Base-by-base conservation (phyloP, 768 basidiomycete species). In the Mycena capillaripes region DNA sequence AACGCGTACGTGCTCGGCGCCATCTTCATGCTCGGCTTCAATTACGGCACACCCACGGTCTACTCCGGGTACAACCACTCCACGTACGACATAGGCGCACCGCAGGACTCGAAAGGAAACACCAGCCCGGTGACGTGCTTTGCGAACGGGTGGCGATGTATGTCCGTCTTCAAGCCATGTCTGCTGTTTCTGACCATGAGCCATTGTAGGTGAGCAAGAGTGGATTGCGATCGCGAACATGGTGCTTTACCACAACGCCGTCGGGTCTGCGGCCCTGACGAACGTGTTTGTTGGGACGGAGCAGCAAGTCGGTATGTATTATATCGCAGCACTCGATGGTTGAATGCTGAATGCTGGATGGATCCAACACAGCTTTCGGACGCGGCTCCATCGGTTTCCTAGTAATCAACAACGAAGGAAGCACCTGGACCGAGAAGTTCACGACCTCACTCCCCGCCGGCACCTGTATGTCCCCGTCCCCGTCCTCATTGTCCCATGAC, bases 361-460 rank as follows among this genome's bases (percentile, higher is more conserved):
- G 36, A 53, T 56, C 44, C 29, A 40, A 56, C 40, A n/a, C 44
- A 67, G 59, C 52, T 67, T 50, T 74, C 84, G 84, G 84, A 30
- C 75, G 82, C 1, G 73, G 75, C 21, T 85, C 86, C 14, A 86
- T 83, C 59, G 71, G 71, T 44, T 72, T 67, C 71, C 83, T 87
- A 8, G 84, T 82, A 5, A 86, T 87, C 76, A 88, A 87, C 73
- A 86, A 87, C 72, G 78, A 77, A n/a, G 83, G 83, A 61, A 72
- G 66, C 21, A 71, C 70, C 12, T 87, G 87, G 87, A 79, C 72
- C 23, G 60, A 79, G 23, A 85, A 80, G 29, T 86, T 87, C 76
- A 62, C 70, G 8, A 87, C 87, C 34, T 67, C 71, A 29, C 66
- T 72, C 9, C 71, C 71, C 32, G 59, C 71, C 21, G 71, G 71